These are phyloP conservation scores for Hanseniaspora thailandica DNA, from an alignment of 805 yeast genomes.

Conservation along the genomic window DNA sequence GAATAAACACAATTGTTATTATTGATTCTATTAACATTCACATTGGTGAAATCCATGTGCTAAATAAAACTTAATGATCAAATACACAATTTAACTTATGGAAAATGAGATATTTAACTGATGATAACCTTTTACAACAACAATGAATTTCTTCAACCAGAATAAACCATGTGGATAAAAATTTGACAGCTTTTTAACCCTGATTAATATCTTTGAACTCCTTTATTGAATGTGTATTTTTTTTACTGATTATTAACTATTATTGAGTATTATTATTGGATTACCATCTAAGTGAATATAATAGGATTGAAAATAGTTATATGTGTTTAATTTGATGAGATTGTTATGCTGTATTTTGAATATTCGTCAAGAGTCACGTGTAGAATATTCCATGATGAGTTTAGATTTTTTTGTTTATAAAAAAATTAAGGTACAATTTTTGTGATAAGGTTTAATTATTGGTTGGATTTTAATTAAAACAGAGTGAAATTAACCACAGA, in stretches of 20 bases:
- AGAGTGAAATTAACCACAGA: background rate
- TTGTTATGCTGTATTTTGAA: too few relatives aligned
- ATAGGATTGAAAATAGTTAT: background rate
- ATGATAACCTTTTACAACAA: slow-evolving; percentile 16
- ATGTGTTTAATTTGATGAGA: too few relatives aligned
- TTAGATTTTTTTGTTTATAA: too few relatives aligned
- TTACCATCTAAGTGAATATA: background rate
- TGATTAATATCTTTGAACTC: background rate
- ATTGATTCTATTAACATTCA: slow-evolving; percentile 1
- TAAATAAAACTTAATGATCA: background rate
- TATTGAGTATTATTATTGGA: background rate
- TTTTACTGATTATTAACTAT: background rate
- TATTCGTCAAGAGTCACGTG: background rate
- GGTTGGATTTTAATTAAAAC: too few relatives aligned
- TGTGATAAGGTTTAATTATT: background rate
- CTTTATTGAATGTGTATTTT: background rate
- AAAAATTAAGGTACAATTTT: background rate
- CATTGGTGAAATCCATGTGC: background rate
- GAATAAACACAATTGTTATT: background rate
- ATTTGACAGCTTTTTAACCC: slow-evolving; percentile 18
- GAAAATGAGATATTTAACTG: slow-evolving; percentile 1
- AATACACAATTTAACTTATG: background rate
- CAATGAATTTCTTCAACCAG: slow-evolving; percentile 17
- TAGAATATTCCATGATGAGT: background rate
- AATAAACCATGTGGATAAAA: slow-evolving; percentile 13